Evolutionary conservation across 345 rosid species (phyloP).

Genomic region (Toxicodendron radicans): DNA sequence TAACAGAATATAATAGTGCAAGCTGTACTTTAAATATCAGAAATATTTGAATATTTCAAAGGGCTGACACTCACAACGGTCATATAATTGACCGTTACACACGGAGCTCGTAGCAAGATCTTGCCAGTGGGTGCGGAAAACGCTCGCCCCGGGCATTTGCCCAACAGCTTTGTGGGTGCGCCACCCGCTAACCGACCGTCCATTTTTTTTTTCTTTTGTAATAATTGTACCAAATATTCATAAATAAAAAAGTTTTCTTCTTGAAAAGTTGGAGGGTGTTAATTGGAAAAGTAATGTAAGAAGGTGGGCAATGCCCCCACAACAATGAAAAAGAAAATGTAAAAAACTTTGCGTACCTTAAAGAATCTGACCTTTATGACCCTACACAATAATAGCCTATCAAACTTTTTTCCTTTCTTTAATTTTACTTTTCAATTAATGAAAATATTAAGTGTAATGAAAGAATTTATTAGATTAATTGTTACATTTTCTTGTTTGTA

Average conservation of each 20-base stretch:
- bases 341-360: too few species aligned
- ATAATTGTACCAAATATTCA: neutral
- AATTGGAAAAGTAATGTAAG: neutral
- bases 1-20: neutral
- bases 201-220: neutral
- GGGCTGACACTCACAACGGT: slow-evolving; percentile 32
- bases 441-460: too few species aligned
- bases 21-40: neutral
- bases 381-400: neutral
- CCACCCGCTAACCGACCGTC: slow-evolving; percentile 19
- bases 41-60: slow-evolving; percentile 24
- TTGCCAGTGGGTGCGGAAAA: slow-evolving; percentile 22
- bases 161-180: slow-evolving; percentile 18
- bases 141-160: slow-evolving; percentile 16
- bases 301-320: neutral
- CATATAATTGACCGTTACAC: slow-evolving; percentile 44
- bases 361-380: neutral
- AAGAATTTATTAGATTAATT: too few species aligned
- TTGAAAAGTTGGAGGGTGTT: neutral
- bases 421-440: neutral
- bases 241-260: neutral
- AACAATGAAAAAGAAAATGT: too few species aligned
- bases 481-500: too few species aligned
- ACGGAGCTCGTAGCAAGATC: slow-evolving; percentile 19
- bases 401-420: neutral